A percentile compares a stretch with the other conserved stretches of the same genome.
phyloP scores from a whole-genome alignment of 768 basidiomycete species.

The Suillus occidentalis region DNA sequence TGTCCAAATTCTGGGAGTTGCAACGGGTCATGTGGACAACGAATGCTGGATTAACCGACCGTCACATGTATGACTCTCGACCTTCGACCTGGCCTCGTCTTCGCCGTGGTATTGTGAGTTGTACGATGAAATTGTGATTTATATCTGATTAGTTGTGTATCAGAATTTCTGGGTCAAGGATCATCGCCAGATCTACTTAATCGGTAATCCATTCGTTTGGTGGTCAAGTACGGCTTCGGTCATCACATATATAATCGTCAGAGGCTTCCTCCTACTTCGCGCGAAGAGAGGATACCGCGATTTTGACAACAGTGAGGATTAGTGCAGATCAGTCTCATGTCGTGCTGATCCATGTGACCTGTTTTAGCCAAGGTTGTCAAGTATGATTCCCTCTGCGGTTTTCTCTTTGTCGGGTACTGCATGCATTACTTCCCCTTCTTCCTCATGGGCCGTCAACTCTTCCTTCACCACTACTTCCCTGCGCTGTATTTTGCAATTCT shows the following conservation, averaged over 20 bases:
- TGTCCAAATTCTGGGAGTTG: slow-evolving; percentile 87
- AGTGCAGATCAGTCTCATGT: slow-evolving; percentile 1
- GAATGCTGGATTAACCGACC: slow-evolving; percentile 92
- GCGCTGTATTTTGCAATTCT: slow-evolving; percentile 94
- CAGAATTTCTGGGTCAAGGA: slow-evolving; percentile 99
- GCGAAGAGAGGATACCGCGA: slow-evolving; percentile 90
- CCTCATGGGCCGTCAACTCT: slow-evolving; percentile 95
- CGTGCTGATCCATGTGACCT: slow-evolving; percentile 1
- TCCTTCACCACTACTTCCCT: slow-evolving; percentile 98
- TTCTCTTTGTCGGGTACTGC: slow-evolving; percentile 89
- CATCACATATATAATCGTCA: slow-evolving; percentile 60
- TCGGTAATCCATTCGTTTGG: slow-evolving; percentile 96
- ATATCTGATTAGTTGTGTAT: slow-evolving; percentile 10
- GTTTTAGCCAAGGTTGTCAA: slow-evolving; percentile 79
- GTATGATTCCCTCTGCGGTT: slow-evolving; percentile 88
- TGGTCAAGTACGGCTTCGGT: slow-evolving; percentile 79
- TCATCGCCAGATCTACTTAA: slow-evolving; percentile 90
- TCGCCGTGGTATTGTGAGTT: slow-evolving; percentile 86
- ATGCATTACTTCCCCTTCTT: slow-evolving; percentile 97
- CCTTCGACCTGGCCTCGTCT: slow-evolving; percentile 90
- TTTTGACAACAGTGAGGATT: slow-evolving; percentile 80
- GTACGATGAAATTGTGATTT: neutral
- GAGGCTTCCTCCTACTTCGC: slow-evolving; percentile 81
- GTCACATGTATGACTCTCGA: slow-evolving; percentile 94
- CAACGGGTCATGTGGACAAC: slow-evolving; percentile 97